These are phyloP conservation scores for Citrus inodora DNA, from an alignment of 345 rosid genomes.

Conservation along the genomic window DNA sequence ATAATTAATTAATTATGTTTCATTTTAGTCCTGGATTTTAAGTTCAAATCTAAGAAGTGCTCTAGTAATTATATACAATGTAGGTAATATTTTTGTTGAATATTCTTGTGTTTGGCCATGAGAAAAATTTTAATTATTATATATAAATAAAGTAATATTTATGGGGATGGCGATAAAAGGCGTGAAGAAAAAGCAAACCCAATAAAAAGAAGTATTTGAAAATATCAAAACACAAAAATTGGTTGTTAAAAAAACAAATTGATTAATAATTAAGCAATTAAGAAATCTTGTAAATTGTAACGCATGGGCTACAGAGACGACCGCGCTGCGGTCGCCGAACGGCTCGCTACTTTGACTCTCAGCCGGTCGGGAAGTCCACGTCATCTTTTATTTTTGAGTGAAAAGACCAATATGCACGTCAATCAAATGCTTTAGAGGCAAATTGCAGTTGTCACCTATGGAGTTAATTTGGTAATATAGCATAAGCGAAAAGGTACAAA, in stretches of 20 bases:
- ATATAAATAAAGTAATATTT: background rate
- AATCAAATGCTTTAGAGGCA: background rate
- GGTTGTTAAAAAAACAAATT: background rate
- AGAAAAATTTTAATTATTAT: background rate
- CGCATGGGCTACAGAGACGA: constrained; percentile 51
- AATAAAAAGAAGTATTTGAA: background rate
- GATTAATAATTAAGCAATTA: background rate
- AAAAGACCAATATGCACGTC: background rate
- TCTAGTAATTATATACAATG: background rate
- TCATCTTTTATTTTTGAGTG: constrained; percentile 14
- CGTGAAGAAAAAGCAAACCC: constrained; percentile 37
- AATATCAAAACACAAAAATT: background rate
- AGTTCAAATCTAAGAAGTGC: no score
- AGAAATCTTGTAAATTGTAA: constrained; percentile 57
- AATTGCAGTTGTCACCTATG: background rate
- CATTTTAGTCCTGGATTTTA: no score
- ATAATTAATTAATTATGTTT: no score
- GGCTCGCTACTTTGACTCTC: constrained; percentile 61
- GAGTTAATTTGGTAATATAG: background rate
- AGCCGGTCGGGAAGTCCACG: constrained; percentile 40
- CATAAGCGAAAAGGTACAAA: no score
- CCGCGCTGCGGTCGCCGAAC: constrained; percentile 85
- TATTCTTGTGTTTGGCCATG: background rate
- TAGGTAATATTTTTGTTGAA: background rate
- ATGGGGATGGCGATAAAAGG: constrained; percentile 27